Evolutionary conservation across 116 monocot species (phyloP).

Genomic region (Papilionanthe hybrid): DNA sequence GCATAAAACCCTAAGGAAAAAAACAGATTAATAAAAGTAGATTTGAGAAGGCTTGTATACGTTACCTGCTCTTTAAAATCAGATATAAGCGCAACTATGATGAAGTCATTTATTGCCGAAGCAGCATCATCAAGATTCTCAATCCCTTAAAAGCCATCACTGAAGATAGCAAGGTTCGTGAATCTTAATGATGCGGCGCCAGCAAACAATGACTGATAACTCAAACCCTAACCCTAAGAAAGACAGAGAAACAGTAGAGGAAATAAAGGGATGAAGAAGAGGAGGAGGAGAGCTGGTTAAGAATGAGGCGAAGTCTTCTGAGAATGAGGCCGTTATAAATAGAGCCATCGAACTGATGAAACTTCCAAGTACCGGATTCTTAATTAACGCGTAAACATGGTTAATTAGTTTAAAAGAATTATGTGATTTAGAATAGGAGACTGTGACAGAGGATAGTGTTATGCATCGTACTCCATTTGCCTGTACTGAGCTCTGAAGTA

Average conservation of each 20-base stretch:
- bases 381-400: neutral
- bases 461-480: no score
- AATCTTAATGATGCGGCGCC: neutral
- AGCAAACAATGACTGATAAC: neutral
- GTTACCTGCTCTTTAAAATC: no score
- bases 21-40: no score
- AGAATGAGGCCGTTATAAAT: neutral
- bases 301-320: neutral
- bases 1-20: no score
- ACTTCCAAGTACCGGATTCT: neutral
- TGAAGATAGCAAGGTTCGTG: neutral
- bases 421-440: neutral
- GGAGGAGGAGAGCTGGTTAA: neutral
- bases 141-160: neutral
- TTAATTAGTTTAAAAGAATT: neutral
- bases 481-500: no score
- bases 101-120: neutral
- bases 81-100: neutral
- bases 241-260: neutral
- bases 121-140: constrained; percentile 3
- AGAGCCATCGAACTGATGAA: neutral
- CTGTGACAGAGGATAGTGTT: neutral
- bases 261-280: neutral
- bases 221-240: neutral
- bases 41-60: no score